These are phyloP conservation scores for Kregervanrija pseudodelftensis DNA, from an alignment of 805 yeast species.

Conservation along the genomic window DNA sequence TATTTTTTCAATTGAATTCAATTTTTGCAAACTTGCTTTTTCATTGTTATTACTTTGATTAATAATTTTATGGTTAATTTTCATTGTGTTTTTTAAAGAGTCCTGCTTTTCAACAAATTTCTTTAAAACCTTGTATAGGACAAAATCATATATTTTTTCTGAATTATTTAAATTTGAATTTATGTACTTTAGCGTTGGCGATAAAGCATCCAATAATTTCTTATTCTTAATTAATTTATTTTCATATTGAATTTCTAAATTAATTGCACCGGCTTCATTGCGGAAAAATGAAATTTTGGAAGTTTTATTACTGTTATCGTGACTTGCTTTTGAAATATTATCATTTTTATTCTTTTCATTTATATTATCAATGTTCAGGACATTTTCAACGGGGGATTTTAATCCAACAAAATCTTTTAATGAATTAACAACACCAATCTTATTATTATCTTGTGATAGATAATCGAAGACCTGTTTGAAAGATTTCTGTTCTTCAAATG, in stretches of 20 bases:
- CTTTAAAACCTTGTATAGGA: slow-evolving; percentile 15
- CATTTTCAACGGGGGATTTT: slow-evolving; percentile 5
- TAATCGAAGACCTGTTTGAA: slow-evolving; percentile 25
- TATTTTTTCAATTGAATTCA: slow-evolving; percentile 6
- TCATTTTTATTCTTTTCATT: too few relatives aligned
- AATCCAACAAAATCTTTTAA: slow-evolving; percentile 18
- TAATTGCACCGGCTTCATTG: slow-evolving; percentile 8
- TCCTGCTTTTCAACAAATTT: slow-evolving; percentile 10
- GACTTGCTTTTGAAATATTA: background rate
- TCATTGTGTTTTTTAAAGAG: slow-evolving; percentile 1
- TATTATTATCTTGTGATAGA: slow-evolving; percentile 15
- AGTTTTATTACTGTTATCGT: background rate
- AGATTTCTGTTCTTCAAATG: slow-evolving; percentile 27
- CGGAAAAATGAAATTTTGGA: slow-evolving; percentile 5
- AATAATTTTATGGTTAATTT: background rate
- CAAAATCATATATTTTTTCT: slow-evolving; percentile 16
- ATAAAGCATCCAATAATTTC: slow-evolving; percentile 8
- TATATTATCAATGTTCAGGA: too few relatives aligned
- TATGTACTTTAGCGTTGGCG: slow-evolving; percentile 18
- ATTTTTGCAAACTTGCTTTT: background rate
- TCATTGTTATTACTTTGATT: background rate
- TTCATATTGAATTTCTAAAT: slow-evolving; percentile 10
- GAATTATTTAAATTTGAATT: slow-evolving; percentile 14
- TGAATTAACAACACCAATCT: slow-evolving; percentile 21
- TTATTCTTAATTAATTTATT: slow-evolving; percentile 8